Conservation (phyloP, 345 rosid species). For the Dipteronia sinensis region DNA sequence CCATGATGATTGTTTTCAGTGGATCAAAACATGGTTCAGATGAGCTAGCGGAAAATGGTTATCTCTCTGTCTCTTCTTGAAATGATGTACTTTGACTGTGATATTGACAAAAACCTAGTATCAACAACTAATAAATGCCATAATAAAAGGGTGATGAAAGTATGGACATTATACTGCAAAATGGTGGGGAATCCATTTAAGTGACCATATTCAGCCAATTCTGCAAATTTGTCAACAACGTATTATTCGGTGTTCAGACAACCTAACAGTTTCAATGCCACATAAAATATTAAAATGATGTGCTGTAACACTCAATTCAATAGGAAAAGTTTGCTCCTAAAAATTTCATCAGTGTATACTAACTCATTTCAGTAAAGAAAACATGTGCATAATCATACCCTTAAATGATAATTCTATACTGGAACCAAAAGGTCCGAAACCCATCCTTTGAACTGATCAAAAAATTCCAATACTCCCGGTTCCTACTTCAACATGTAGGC, state of each 20-base stretch:
- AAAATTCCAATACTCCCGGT: background rate
- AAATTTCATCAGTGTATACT: background rate
- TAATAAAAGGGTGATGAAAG: background rate
- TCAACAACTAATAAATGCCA: background rate
- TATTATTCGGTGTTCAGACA: too few relatives aligned
- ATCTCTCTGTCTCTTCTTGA: constrained; percentile 27
- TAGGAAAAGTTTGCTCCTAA: background rate
- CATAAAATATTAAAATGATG: background rate
- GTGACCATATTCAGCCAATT: background rate
- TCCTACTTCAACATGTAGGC: background rate
- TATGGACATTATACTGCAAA: too few relatives aligned
- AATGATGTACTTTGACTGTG: constrained; percentile 44
- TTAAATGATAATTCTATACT: too few relatives aligned
- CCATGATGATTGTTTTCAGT: constrained; percentile 64
- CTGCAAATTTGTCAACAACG: background rate
- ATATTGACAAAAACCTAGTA: background rate
- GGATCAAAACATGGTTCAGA: constrained; percentile 19
- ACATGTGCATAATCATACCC: background rate
- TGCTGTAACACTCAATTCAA: background rate
- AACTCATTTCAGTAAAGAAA: background rate
- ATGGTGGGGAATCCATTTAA: background rate
- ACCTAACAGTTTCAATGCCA: too few relatives aligned
- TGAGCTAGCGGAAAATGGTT: constrained; percentile 5
- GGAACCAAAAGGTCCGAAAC: background rate
- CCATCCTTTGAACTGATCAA: background rate